Evolutionary conservation across 2,329 filamentous ascomycete species (phyloP).

Genomic region (Hirsutella minnesotensis): DNA sequence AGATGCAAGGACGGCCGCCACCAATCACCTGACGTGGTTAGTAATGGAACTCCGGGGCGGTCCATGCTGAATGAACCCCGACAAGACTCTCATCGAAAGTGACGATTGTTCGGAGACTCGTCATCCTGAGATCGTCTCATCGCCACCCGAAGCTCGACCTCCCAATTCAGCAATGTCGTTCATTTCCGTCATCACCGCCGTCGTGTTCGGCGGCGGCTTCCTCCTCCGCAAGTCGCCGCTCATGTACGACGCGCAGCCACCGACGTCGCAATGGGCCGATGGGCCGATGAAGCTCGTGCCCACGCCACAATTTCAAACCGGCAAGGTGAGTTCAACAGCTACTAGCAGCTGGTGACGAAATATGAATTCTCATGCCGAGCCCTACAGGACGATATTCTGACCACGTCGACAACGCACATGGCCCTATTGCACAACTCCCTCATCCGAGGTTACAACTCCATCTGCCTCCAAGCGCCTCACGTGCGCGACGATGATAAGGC

Average conservation of each 20-base stretch:
- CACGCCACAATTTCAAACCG: conserved; percentile 40
- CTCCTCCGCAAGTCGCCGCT: conserved; percentile 23
- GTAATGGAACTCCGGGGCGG: no score
- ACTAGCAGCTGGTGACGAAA: neutral
- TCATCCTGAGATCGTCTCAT: no score
- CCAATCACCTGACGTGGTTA: neutral
- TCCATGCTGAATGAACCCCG: no score
- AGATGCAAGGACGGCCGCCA: neutral
- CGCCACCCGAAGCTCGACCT: no score
- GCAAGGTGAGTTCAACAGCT: conserved; percentile 28
- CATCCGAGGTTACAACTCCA: conserved; percentile 51
- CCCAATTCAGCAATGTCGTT: conserved; percentile 7
- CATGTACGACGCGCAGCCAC: conserved; percentile 16
- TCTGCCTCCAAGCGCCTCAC: conserved; percentile 46
- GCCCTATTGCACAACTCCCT: conserved; percentile 49
- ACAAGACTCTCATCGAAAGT: no score
- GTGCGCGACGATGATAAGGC: conserved; percentile 37
- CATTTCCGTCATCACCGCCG: conserved; percentile 14
- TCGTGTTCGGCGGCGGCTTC: conserved; percentile 17
- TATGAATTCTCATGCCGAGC: neutral
- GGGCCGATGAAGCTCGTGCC: conserved; percentile 39
- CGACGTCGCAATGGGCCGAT: conserved; percentile 37
- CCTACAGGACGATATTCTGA: conserved; percentile 44
- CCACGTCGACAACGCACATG: conserved; percentile 49
- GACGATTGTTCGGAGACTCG: no score